phyloP scores from a whole-genome alignment of 2,329 filamentous ascomycete genomes.

The Sporothrix schenckii region DNA sequence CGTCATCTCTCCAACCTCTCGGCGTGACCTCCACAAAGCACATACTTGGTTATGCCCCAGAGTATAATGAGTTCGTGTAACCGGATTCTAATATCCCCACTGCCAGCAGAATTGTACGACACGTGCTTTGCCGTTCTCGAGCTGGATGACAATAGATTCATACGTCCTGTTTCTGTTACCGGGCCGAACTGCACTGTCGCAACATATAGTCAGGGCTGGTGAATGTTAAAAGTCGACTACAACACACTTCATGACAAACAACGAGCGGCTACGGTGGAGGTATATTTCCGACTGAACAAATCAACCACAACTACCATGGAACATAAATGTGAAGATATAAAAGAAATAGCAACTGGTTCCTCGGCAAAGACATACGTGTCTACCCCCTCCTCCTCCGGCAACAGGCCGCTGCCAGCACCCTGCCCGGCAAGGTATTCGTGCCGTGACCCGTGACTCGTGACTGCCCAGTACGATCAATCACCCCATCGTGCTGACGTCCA shows the following conservation, averaged over 20 bases:
- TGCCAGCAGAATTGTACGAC: neutral
- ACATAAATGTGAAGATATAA: too few species aligned
- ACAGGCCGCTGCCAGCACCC: too few species aligned
- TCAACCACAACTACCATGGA: too few species aligned
- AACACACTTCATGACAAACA: too few species aligned
- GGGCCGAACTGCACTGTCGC: neutral
- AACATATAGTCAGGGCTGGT: neutral
- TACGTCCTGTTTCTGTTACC: neutral
- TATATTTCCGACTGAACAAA: too few species aligned
- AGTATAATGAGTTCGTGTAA: too few species aligned
- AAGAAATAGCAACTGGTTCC: too few species aligned
- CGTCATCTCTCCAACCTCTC: neutral
- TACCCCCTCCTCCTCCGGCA: too few species aligned
- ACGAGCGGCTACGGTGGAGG: too few species aligned
- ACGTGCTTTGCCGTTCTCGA: neutral
- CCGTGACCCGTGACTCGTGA: neutral
- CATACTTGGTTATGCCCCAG: too few species aligned
- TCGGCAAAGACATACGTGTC: too few species aligned
- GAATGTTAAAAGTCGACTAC: too few species aligned
- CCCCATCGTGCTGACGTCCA: constrained; percentile 68
- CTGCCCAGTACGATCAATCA: constrained; percentile 31
- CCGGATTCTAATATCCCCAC: neutral
- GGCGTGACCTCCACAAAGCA: neutral
- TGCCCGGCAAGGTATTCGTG: neutral
- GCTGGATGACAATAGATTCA: neutral